Conservation (phyloP, 805 yeast genomes). For the Hanseniaspora thailandica region DNA sequence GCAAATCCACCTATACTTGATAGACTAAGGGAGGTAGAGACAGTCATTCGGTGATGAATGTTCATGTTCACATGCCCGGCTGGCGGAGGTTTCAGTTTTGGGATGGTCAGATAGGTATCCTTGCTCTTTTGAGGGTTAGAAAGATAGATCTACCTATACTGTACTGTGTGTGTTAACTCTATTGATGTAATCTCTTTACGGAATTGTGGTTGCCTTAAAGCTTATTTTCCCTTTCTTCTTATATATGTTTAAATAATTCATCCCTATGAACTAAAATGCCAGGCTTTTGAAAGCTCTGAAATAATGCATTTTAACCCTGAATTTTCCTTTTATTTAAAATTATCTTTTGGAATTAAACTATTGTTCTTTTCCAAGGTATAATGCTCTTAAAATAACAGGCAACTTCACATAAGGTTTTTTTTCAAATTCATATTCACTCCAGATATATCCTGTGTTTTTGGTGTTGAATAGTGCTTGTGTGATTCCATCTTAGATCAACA, state of each 20-base stretch:
- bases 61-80: not conserved
- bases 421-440: no score
- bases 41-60: not conserved
- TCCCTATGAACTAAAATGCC: no score
- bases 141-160: not conserved
- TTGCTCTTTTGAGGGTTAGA: not conserved
- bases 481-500: no score
- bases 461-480: no score
- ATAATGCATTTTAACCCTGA: no score
- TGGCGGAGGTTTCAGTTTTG: not conserved
- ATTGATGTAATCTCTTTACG: not conserved
- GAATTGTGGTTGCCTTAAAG: not conserved
- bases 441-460: no score
- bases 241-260: not conserved
- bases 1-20: not conserved
- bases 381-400: no score
- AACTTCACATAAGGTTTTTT: no score
- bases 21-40: not conserved
- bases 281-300: no score
- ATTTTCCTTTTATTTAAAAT: no score
- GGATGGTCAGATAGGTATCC: not conserved
- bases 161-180: conserved; percentile 1
- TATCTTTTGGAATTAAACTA: no score
- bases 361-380: no score
- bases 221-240: not conserved